Percentiles rank a stretch among this genome's conserved stretches.
phyloP scores from a whole-genome alignment of 2,329 filamentous ascomycete species.

The Colletotrichum sp. region DNA sequence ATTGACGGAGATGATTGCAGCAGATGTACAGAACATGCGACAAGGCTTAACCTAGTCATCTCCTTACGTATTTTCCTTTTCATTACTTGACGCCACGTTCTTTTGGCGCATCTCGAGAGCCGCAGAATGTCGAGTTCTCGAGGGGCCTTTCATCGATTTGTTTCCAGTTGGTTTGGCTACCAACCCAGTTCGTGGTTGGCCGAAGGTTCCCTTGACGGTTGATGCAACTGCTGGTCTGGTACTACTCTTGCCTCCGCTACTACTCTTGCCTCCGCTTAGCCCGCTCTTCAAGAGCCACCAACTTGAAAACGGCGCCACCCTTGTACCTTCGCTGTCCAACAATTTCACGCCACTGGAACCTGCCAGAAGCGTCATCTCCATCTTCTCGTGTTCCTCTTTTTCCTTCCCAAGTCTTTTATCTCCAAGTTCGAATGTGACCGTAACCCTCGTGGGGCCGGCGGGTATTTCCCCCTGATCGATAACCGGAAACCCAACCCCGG shows the following conservation, averaged over 20 bases:
- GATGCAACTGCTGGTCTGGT: neutral
- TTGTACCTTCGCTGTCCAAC: neutral
- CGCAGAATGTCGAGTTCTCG: neutral
- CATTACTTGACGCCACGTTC: neutral
- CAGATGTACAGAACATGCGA: neutral
- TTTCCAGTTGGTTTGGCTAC: neutral
- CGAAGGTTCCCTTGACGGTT: neutral
- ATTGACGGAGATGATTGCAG: neutral
- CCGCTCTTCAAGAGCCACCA: neutral
- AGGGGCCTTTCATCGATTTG: accelerated
- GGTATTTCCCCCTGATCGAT: neutral
- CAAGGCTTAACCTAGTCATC: accelerated
- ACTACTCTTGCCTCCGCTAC: neutral
- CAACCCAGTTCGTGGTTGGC: neutral
- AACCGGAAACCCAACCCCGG: neutral
- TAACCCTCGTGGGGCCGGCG: neutral
- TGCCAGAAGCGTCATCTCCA: neutral
- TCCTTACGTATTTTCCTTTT: accelerated
- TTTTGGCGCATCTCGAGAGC: neutral
- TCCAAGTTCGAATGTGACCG: neutral
- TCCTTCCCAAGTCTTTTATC: accelerated
- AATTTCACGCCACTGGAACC: neutral
- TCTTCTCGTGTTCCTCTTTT: neutral
- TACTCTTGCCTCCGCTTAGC: neutral
- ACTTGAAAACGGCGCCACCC: neutral